Evolutionary conservation across 2,329 filamentous ascomycete genomes (phyloP).

Genomic region (Phaeosphaeria sp.): DNA sequence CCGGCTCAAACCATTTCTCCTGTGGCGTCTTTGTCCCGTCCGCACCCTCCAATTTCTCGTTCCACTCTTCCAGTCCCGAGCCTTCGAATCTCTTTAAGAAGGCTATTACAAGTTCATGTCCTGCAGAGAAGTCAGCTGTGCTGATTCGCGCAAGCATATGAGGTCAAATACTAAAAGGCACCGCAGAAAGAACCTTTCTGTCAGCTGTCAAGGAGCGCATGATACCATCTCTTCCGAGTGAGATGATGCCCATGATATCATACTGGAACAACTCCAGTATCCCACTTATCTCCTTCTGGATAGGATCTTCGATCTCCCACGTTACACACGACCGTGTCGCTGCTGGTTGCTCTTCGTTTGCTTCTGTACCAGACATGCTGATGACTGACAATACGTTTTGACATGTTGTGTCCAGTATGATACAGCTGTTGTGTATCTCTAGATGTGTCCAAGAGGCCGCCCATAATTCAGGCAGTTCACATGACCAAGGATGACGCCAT

Average conservation of each 20-base stretch:
- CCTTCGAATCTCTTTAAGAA: slow-evolving; percentile 1
- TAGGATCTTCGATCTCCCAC: slow-evolving; percentile 3
- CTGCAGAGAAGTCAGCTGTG: background rate
- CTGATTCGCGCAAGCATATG: background rate
- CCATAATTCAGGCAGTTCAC: background rate
- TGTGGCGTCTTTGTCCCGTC: slow-evolving; percentile 9
- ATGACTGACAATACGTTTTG: background rate
- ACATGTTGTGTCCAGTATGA: background rate
- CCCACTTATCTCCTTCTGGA: slow-evolving; percentile 8
- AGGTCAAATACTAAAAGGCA: slow-evolving; percentile 1
- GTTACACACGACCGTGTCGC: background rate
- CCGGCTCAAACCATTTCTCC: slow-evolving; percentile 9
- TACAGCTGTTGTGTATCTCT: background rate
- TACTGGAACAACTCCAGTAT: slow-evolving; percentile 5
- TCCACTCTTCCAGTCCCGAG: background rate
- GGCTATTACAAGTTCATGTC: slow-evolving; percentile 2
- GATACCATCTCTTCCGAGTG: slow-evolving; percentile 11
- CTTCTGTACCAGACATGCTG: background rate
- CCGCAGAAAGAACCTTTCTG: slow-evolving; percentile 7
- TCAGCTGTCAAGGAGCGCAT: slow-evolving; percentile 12
- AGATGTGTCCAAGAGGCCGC: background rate
- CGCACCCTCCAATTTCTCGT: background rate
- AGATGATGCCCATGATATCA: slow-evolving; percentile 9
- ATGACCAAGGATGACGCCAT: background rate
- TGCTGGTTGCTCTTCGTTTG: background rate